Percentiles rank a stretch among this genome's conserved stretches.
These are phyloP conservation scores for Cryptococcus depauperatus DNA, from an alignment of 1,284 basidiomycete species.

Conservation along the genomic window DNA sequence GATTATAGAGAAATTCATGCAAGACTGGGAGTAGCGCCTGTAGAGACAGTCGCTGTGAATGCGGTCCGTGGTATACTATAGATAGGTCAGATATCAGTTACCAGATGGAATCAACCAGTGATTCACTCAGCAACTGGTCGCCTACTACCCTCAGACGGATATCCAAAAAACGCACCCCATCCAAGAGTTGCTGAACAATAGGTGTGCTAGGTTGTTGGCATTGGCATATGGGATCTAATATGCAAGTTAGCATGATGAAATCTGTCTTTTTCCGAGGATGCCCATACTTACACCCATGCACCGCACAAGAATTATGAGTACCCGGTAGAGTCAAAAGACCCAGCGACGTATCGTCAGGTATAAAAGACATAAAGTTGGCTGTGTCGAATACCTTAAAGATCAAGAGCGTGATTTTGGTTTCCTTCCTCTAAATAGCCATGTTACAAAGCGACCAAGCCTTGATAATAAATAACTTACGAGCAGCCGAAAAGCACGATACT, in stretches of 20 bases:
- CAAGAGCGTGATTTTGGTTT: conserved; percentile 11
- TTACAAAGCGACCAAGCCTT: neutral
- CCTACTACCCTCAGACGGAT: conserved; percentile 65
- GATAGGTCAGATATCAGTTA: neutral
- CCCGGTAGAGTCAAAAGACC: conserved; percentile 68
- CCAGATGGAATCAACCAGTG: neutral
- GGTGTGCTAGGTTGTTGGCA: conserved; percentile 39
- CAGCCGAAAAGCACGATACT: conserved; percentile 8
- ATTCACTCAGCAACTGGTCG: conserved; percentile 43
- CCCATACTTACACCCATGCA: conserved; percentile 31
- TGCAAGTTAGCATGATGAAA: neutral
- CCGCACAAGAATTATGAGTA: conserved; percentile 43
- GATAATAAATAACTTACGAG: conserved; percentile 3
- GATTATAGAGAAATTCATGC: conserved; percentile 57
- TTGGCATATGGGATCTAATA: conserved; percentile 35
- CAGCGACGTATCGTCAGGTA: conserved; percentile 59
- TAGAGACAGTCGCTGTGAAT: conserved; percentile 61
- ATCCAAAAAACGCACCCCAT: conserved; percentile 64
- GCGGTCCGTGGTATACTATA: conserved; percentile 68
- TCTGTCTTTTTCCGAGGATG: neutral
- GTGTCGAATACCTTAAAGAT: conserved; percentile 15
- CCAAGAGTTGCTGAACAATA: conserved; percentile 36
- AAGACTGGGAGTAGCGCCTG: conserved; percentile 54
- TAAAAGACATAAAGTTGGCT: conserved; percentile 21
- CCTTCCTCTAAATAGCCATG: neutral